Evolutionary conservation across 2,329 filamentous ascomycete genomes (phyloP).

Genomic region (Beauveria sp.): DNA sequence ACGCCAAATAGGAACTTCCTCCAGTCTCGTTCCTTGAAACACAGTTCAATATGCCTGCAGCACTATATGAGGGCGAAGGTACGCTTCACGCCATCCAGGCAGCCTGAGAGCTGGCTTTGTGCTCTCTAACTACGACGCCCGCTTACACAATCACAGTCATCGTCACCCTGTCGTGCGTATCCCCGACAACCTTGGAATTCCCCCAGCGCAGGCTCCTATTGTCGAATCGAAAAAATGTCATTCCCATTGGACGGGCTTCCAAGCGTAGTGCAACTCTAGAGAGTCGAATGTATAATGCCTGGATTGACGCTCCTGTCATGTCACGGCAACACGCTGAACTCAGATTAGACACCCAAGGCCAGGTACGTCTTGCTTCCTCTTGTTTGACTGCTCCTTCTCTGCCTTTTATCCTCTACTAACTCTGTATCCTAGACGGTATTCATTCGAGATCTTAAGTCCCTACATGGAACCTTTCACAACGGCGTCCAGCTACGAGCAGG

Average conservation of each 20-base stretch:
- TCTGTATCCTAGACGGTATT: slow-evolving; percentile 31
- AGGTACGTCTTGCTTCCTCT: slow-evolving; percentile 29
- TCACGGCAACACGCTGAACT: slow-evolving; percentile 59
- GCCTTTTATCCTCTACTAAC: slow-evolving; percentile 15
- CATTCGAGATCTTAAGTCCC: slow-evolving; percentile 39
- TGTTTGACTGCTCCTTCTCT: background rate
- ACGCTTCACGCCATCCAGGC: background rate
- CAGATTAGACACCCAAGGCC: slow-evolving; percentile 32
- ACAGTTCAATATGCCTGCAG: background rate
- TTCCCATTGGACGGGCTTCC: slow-evolving; percentile 38
- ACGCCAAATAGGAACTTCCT: background rate
- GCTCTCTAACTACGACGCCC: background rate
- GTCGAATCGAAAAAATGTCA: slow-evolving; percentile 20
- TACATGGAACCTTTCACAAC: slow-evolving; percentile 47
- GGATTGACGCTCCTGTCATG: slow-evolving; percentile 65
- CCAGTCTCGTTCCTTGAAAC: background rate
- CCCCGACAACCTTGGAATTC: slow-evolving; percentile 18
- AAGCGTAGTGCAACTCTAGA: slow-evolving; percentile 27
- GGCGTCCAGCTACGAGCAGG: slow-evolving; percentile 17
- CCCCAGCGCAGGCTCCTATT: slow-evolving; percentile 25
- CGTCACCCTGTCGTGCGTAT: slow-evolving; percentile 22
- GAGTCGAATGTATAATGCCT: slow-evolving; percentile 48
- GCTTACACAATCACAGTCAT: slow-evolving; percentile 20
- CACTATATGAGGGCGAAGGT: slow-evolving; percentile 4
- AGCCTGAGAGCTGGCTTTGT: background rate